A percentile compares a stretch with the other conserved stretches of the same genome.
phyloP scores from a whole-genome alignment of 192 early-diverging fungal species.

The Gamsiella multidivaricata region DNA sequence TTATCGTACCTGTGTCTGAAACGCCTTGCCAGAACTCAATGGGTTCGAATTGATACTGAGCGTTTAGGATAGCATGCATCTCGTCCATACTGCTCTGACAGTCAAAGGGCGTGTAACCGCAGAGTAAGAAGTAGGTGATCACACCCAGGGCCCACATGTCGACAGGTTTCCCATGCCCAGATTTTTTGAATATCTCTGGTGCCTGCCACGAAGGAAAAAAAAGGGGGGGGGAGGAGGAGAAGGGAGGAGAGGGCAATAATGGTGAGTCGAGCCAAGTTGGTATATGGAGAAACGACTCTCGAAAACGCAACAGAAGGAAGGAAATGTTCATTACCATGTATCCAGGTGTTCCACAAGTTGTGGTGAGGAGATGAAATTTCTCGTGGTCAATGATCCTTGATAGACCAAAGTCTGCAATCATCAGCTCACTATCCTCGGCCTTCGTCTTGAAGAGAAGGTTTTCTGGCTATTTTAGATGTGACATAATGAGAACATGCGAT shows the following conservation, averaged over 20 bases:
- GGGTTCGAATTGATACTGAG: slow-evolving; percentile 72
- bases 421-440: slow-evolving; percentile 68
- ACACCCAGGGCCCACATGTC: slow-evolving; percentile 88
- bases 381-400: slow-evolving; percentile 71
- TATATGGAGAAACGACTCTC: too few relatives aligned
- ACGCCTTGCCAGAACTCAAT: slow-evolving; percentile 72
- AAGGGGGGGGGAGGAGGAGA: too few relatives aligned
- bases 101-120: slow-evolving; percentile 81
- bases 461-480: slow-evolving; percentile 82
- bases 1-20: slow-evolving; percentile 55
- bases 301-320: background rate
- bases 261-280: too few relatives aligned
- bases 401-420: slow-evolving; percentile 89
- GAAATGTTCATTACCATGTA: slow-evolving; percentile 69
- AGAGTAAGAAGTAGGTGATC: slow-evolving; percentile 79
- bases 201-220: too few relatives aligned
- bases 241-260: too few relatives aligned
- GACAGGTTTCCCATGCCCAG: slow-evolving; percentile 79
- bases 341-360: slow-evolving; percentile 82
- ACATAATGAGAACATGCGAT: too few relatives aligned
- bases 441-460: slow-evolving; percentile 78
- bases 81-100: slow-evolving; percentile 62
- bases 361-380: slow-evolving; percentile 68
- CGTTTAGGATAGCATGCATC: slow-evolving; percentile 65
- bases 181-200: slow-evolving; percentile 67